phyloP scores from a whole-genome alignment of 345 rosid species.

The Capsella bursapastoris region DNA sequence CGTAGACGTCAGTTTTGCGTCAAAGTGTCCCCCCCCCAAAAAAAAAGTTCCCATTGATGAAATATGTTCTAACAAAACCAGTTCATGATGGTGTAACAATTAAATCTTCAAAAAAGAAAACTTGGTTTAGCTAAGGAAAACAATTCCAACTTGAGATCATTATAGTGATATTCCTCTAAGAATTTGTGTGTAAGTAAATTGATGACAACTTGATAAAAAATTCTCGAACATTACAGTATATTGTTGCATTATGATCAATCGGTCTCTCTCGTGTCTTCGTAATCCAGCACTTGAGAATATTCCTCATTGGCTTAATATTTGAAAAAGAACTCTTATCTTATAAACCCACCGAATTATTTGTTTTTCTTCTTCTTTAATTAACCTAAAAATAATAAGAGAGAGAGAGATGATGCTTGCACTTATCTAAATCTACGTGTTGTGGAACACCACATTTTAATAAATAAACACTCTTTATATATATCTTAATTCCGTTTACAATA shows the following conservation, averaged over 20 bases:
- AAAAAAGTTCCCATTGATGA: not conserved
- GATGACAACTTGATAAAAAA: conserved; percentile 11
- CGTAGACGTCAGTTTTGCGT: not conserved
- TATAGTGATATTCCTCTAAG: not conserved
- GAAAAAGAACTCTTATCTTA: conserved; percentile 26
- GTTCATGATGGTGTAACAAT: not conserved
- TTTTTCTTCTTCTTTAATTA: too few species aligned
- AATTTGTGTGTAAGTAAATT: not conserved
- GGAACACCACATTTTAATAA: conserved; percentile 7
- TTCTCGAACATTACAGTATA: conserved; percentile 8
- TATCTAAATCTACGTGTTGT: conserved; percentile 42
- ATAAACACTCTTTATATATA: conserved; percentile 9
- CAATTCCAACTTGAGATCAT: not conserved
- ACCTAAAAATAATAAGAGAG: not conserved
- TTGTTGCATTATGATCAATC: not conserved
- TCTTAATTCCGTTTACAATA: conserved; percentile 4
- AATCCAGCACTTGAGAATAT: conserved; percentile 31
- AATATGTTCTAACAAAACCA: too few species aligned
- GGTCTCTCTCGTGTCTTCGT: conserved; percentile 29
- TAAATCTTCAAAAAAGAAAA: not conserved
- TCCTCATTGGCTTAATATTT: conserved; percentile 26
- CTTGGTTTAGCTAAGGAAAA: not conserved
- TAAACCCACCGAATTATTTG: conserved; percentile 5
- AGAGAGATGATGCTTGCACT: conserved; percentile 38
- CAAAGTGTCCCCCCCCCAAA: too few species aligned